phyloP scores from a whole-genome alignment of 805 yeast genomes.

The Pichia eremophila region DNA sequence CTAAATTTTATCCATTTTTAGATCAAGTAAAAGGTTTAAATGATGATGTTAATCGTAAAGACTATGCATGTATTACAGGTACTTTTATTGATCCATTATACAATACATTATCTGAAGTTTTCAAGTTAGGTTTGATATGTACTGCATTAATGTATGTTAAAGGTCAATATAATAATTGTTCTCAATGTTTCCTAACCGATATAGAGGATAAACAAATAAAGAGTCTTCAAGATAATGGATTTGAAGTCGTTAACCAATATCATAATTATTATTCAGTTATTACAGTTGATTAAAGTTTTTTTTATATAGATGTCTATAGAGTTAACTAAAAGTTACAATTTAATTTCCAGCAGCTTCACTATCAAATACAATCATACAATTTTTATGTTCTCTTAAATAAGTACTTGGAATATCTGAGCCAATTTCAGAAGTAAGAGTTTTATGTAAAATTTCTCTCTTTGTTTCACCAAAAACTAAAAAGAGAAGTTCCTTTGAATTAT shows the following conservation, averaged over 20 bases:
- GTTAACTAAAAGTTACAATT: no score
- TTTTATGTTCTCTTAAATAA: slow-evolving; percentile 38
- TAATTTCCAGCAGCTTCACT: slow-evolving; percentile 27
- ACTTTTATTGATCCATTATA: slow-evolving; percentile 47
- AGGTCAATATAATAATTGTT: slow-evolving; percentile 14
- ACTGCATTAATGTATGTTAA: slow-evolving; percentile 42
- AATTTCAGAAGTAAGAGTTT: slow-evolving; percentile 34
- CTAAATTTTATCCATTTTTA: slow-evolving; percentile 44
- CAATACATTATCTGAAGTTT: slow-evolving; percentile 42
- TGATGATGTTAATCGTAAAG: slow-evolving; percentile 18
- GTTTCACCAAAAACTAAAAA: slow-evolving; percentile 41
- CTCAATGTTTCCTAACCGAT: slow-evolving; percentile 5
- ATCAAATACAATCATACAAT: slow-evolving; percentile 39
- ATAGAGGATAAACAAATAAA: slow-evolving; percentile 7
- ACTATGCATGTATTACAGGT: slow-evolving; percentile 33
- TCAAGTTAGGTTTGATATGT: slow-evolving; percentile 48
- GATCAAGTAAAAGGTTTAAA: background rate
- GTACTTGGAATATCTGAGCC: slow-evolving; percentile 39
- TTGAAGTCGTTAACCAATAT: slow-evolving; percentile 9
- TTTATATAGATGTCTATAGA: no score
- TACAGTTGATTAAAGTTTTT: background rate
- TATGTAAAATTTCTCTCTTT: slow-evolving; percentile 38
- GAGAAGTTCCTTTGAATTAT: slow-evolving; percentile 43
- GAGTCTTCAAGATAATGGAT: slow-evolving; percentile 13
- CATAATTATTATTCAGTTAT: slow-evolving; percentile 8